These are phyloP conservation scores for Geosmithia putterillii DNA, from an alignment of 2,329 filamentous ascomycete species.

Conservation along the genomic window DNA sequence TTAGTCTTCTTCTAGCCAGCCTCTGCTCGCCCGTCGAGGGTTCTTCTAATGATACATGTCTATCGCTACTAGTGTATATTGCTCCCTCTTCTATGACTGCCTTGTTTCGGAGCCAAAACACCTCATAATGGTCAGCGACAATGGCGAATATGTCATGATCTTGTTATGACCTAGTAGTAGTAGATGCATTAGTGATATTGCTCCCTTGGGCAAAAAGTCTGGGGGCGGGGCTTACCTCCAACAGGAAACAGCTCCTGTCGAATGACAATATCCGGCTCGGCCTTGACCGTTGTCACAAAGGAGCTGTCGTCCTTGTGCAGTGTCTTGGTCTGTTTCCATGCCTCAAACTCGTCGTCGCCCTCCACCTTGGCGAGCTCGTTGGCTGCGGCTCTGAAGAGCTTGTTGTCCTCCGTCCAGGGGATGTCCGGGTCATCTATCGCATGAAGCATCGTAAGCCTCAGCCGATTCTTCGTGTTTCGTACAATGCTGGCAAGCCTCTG, in stretches of 20 bases:
- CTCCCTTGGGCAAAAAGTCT: background rate
- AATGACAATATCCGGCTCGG: constrained; percentile 32
- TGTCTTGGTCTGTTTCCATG: constrained; percentile 33
- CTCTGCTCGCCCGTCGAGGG: no score
- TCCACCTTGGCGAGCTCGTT: constrained; percentile 30
- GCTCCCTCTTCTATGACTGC: no score
- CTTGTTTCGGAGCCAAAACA: constrained; percentile 46
- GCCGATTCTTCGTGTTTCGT: constrained; percentile 31
- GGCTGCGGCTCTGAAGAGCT: constrained; percentile 48
- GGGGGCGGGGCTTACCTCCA: constrained; percentile 31
- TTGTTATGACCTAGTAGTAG: constrained; percentile 54
- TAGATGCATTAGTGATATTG: constrained; percentile 1
- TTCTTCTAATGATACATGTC: no score
- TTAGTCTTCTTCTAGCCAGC: no score
- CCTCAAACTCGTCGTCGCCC: constrained; percentile 23
- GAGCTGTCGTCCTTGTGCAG: constrained; percentile 28
- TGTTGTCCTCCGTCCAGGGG: constrained; percentile 56
- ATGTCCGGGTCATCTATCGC: constrained; percentile 76
- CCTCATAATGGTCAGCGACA: constrained; percentile 51
- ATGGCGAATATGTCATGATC: constrained; percentile 52
- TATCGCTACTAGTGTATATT: no score
- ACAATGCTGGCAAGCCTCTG: constrained; percentile 49
- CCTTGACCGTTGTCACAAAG: constrained; percentile 33
- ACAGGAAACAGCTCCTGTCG: constrained; percentile 41
- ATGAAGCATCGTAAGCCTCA: constrained; percentile 66